Base-by-base conservation (phyloP, 805 yeast species). In the Cyberlindnera mississippiensis region DNA sequence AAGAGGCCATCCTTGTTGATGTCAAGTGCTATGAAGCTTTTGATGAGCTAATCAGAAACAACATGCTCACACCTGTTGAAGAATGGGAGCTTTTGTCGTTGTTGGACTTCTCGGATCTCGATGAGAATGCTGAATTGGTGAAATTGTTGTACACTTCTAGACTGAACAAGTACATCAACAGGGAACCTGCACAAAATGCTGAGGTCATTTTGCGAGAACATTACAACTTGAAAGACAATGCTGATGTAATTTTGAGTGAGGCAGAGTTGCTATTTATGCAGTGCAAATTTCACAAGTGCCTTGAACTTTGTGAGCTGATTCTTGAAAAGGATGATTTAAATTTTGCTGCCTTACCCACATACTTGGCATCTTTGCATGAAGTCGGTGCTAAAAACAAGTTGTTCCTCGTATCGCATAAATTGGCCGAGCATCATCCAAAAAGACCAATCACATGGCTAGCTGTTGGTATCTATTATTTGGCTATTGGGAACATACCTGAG, bases 11-110 rank as follows among this genome's bases (percentile, higher is more conserved):
- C 0, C 52, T 77, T 50, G 87, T 86, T 2, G 98, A 91, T 61
- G 89, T 85, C 7, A 87, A 89, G 60, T 93, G 97, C 62, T 91
- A 71, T 60, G 99, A 91, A 52, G 97, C 98, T 1, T 88, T 88
- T 59, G 78, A 85, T 53, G 89, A 85, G 57, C 71, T 91, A 38
- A 73, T 85, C 2, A 66, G 74, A 33, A 83, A 84, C 51, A 82
- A 82, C 55, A 72, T 88, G 53, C 66, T 91, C 63, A 76, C 93
- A 0, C 96, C 97, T 0, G 62, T 68, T 14, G 97, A 91, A 56
- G 95, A 89, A 63, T 85, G 95, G 93, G 87, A 82, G 28, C 73
- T 93, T 28, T 60, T 89, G 9, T 66, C 73, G 10, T 60, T 73
- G 22, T 63, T 88, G 31, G 77, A 82, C 49, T 87, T 88, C 58